Base-by-base conservation (phyloP, 495 filamentous ascomycete genomes). In the Hypoxylon lienhwacheense region DNA sequence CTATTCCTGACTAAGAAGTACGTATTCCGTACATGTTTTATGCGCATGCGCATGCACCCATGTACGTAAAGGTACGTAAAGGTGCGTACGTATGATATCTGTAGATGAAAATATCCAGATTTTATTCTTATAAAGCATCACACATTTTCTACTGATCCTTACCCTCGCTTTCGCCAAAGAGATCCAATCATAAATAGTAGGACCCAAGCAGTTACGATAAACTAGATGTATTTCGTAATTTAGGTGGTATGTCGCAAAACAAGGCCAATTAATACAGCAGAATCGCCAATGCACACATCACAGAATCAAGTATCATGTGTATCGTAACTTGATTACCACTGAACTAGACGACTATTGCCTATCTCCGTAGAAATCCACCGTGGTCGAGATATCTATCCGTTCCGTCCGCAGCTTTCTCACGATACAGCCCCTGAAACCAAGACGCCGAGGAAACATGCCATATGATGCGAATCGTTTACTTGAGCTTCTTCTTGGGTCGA, bases 401-500 rank as follows among this genome's bases (percentile, higher is more conserved):
- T 44, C 36, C 47, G 22, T 50, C 47, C 58, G 52, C 37, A 63
- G 53, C 53, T 43, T 63, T 31, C 59, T 57, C 53, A 49, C 54
- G 59, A 61, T 61, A 55, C 40, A 51, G n/a, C n/a, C 44, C 53
- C 59, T 43, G 68, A 70, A 68, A 53, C 64, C 56, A 41, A 64
- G 65, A 70, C 72, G 68, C 68, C 71, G 65, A 63, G 70, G 58
- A 63, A 63, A 63, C 32, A 58, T 31, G 31, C 3, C 5, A 55
- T 56, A 22, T 44, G 42, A 55, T n/a, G n/a, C 57, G 53, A 72
- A 65, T 66, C 61, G 70, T 71, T 67, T 91, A 98, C 83, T 98
- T 98, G 67, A 98, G 84, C 91, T 98, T 98, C 91, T 98, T 98
- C 92, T 98, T 98, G 73, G 93, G 93, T 79, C 95, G 90, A 70